Evolutionary conservation across 108 stramenopile genomes (phyloP).

Genomic region (Stephanodiscus triporus): DNA sequence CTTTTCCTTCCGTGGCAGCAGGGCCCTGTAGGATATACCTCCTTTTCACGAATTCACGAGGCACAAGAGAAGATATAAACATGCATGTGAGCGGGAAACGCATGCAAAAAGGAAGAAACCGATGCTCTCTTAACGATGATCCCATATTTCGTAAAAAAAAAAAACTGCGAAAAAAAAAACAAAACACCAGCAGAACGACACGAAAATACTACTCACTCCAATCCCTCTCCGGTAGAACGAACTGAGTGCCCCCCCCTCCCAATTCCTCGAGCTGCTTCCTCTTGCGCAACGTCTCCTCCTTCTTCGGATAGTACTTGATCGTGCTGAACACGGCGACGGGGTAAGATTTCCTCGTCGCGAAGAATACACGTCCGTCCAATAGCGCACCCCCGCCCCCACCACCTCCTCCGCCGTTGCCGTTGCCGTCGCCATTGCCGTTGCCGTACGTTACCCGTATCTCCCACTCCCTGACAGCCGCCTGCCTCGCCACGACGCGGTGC

Average conservation of each 20-base stretch:
- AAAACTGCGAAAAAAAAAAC: neutral
- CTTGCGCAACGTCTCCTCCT: slow-evolving; percentile 76
- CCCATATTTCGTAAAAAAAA: too few relatives aligned
- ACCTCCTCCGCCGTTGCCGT: neutral
- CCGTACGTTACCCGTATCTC: slow-evolving; percentile 69
- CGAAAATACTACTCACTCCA: slow-evolving; percentile 59
- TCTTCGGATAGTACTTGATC: slow-evolving; percentile 84
- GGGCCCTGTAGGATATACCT: slow-evolving; percentile 76
- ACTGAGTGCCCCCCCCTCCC: slow-evolving; percentile 86
- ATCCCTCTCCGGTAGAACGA: slow-evolving; percentile 82
- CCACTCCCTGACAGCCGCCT: slow-evolving; percentile 76
- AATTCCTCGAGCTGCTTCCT: slow-evolving; percentile 84
- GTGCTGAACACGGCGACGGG: slow-evolving; percentile 76
- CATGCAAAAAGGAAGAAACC: neutral
- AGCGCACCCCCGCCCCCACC: slow-evolving; percentile 36
- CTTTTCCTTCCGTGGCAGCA: slow-evolving; percentile 50
- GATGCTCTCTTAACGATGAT: neutral
- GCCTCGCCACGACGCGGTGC: slow-evolving; percentile 64
- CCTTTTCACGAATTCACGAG: slow-evolving; percentile 13
- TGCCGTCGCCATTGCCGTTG: neutral
- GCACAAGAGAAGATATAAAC: neutral
- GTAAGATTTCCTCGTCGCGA: slow-evolving; percentile 70
- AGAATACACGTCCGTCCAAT: slow-evolving; percentile 82
- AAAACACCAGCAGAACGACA: neutral
- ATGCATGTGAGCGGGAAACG: neutral